Conservation (phyloP, 768 basidiomycete genomes). For the Glaciozyma martinii region DNA sequence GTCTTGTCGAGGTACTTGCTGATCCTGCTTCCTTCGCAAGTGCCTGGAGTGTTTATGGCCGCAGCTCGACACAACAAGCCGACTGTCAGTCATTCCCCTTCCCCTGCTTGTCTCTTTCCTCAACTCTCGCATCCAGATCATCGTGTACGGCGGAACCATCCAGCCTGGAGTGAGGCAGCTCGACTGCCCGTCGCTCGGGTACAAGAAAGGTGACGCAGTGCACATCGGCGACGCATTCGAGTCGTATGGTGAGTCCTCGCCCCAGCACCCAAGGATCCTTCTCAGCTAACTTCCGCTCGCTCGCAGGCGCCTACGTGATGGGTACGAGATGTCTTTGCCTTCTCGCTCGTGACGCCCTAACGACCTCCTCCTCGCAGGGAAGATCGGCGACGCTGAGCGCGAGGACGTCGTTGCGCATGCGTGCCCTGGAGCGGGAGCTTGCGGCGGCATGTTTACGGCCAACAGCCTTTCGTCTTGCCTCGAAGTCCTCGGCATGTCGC, state of each 20-base stretch:
- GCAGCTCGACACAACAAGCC: slow-evolving; percentile 79
- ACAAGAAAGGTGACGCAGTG: slow-evolving; percentile 67
- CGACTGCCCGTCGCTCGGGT: slow-evolving; percentile 71
- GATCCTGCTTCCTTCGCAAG: slow-evolving; percentile 6
- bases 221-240: slow-evolving; percentile 78
- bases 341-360: no score
- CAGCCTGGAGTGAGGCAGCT: slow-evolving; percentile 61
- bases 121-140: slow-evolving; percentile 42
- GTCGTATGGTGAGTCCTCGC: slow-evolving; percentile 56
- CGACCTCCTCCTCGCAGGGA: slow-evolving; percentile 41
- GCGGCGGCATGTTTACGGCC: slow-evolving; percentile 45
- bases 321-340: no score
- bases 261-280: slow-evolving; percentile 29
- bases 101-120: no score
- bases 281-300: no score
- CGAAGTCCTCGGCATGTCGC: slow-evolving; percentile 73
- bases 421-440: not conserved
- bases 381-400: slow-evolving; percentile 68
- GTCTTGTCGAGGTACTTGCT: not conserved
- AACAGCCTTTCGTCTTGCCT: slow-evolving; percentile 82
- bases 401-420: slow-evolving; percentile 63
- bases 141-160: slow-evolving; percentile 78
- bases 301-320: no score
- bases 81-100: slow-evolving; percentile 39
- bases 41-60: slow-evolving; percentile 82